Evolutionary conservation across 106 monocot genomes (phyloP), one percentile per base, ranked within the genome.

Genomic region (Gastrodia elata): DNA sequence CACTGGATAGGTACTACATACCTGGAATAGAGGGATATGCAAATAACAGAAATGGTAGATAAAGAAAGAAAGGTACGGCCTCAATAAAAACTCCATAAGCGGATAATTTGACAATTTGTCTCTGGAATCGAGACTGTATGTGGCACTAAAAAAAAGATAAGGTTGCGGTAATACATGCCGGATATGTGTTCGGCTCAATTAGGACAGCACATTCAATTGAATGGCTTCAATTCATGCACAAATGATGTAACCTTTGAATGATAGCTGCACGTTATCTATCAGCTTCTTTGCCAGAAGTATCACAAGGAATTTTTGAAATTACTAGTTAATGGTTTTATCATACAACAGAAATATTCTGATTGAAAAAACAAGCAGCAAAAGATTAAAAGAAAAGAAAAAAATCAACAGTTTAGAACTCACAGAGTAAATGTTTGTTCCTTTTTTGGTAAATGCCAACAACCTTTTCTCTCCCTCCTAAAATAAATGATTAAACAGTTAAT

Each of bases 371-470:
- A n/a, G n/a, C n/a, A n/a, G n/a, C n/a, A n/a, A n/a, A n/a, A n/a
- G n/a, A n/a, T n/a, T n/a, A n/a, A n/a, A n/a, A n/a, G n/a, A n/a
- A 44, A n/a, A 11, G 16, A 57, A 57, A 57, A 57, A 67, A 20
- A 36, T 4, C 2, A 33, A 65, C 24, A 38, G n/a, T 8, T 38
- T 6, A 68, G 8, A 39, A 69, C 69, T 94, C 80, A 94, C 94
- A 3, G 94, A 94, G 77, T 94, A 91, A 37, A 94, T 79, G 41
- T 69, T 48, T 65, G 86, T 77, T 32, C 94, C 94, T 84, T 77
- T 82, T 73, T 94, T 94, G 46, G 94, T 91, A 77, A 94, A 94
- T 75, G 94, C 94, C 59, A 94, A 77, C 40, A 94, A 77, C 39
- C 94, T 70, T 67, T 94, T 94, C 25, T 88, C 79, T 71, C 91